These are phyloP conservation scores for Colletotrichum nymphaeae DNA, from an alignment of 2,329 filamentous ascomycete genomes.

Conservation along the genomic window DNA sequence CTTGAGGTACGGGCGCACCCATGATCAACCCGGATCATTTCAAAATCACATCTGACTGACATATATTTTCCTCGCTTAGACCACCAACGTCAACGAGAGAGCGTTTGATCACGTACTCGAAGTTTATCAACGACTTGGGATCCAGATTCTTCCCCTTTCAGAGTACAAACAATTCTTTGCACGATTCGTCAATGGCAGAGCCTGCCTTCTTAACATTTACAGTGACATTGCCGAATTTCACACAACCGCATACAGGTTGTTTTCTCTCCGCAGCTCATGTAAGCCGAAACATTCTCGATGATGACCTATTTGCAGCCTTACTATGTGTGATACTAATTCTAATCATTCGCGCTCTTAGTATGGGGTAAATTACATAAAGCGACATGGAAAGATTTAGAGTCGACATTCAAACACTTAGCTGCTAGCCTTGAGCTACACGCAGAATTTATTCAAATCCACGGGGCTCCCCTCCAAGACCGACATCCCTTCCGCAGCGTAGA, in stretches of 20 bases:
- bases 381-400: slow-evolving; percentile 21
- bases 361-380: slow-evolving; percentile 26
- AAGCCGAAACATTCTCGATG: neutral
- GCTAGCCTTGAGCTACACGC: slow-evolving; percentile 1
- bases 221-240: slow-evolving; percentile 26
- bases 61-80: neutral
- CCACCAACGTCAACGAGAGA: slow-evolving; percentile 18
- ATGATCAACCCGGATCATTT: neutral
- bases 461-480: neutral
- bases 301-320: neutral
- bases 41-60: neutral
- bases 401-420: slow-evolving; percentile 14
- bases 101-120: slow-evolving; percentile 35
- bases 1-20: slow-evolving; percentile 33
- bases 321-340: neutral
- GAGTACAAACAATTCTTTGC: slow-evolving; percentile 8
- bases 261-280: slow-evolving; percentile 21
- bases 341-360: too few relatives aligned
- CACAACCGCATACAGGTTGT: slow-evolving; percentile 10
- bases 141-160: neutral
- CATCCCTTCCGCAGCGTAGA: neutral
- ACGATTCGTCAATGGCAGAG: neutral
- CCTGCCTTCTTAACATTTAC: slow-evolving; percentile 24
- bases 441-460: neutral
- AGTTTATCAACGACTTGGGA: slow-evolving; percentile 25